phyloP scores from a whole-genome alignment of 306 rosid genomes.

The Sphenostylis stenocarpa region DNA sequence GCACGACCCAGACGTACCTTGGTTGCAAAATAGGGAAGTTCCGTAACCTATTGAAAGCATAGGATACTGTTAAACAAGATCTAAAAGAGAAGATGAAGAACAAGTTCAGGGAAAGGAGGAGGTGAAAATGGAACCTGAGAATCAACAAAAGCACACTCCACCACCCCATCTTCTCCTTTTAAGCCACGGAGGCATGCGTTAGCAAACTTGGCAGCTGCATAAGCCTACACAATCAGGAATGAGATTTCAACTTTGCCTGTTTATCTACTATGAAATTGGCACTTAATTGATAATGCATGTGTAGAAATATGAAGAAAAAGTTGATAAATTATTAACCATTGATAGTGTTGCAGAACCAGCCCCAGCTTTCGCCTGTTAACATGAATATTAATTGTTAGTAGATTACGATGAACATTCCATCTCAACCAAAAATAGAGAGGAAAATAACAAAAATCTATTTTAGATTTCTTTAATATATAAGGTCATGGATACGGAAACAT shows the following conservation, averaged over 20 bases:
- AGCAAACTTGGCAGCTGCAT: slow-evolving; percentile 92
- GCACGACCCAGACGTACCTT: slow-evolving; percentile 82
- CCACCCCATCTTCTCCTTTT: slow-evolving; percentile 77
- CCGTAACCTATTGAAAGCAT: slow-evolving; percentile 65
- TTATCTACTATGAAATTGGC: background rate
- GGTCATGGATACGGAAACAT: background rate
- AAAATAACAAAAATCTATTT: background rate
- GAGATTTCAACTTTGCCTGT: background rate
- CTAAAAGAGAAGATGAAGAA: background rate
- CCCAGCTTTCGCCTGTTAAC: slow-evolving; percentile 92
- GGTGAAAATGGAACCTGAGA: slow-evolving; percentile 56
- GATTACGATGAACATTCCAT: slow-evolving; percentile 22
- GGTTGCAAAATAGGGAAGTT: slow-evolving; percentile 88
- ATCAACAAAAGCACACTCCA: slow-evolving; percentile 82
- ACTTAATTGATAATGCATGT: background rate
- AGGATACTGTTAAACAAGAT: background rate
- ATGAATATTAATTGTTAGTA: slow-evolving; percentile 19
- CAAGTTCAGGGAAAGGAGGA: background rate
- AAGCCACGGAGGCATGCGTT: slow-evolving; percentile 74
- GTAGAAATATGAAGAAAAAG: background rate
- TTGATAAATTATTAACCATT: slow-evolving; percentile 54
- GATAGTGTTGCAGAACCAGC: slow-evolving; percentile 96
- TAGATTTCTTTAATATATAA: background rate
- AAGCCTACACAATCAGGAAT: slow-evolving; percentile 60
- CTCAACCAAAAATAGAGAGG: background rate